A percentile compares a stretch with the other conserved stretches of the same genome.
phyloP scores from a whole-genome alignment of 805 yeast species.

The Hanseniaspora lachancei region DNA sequence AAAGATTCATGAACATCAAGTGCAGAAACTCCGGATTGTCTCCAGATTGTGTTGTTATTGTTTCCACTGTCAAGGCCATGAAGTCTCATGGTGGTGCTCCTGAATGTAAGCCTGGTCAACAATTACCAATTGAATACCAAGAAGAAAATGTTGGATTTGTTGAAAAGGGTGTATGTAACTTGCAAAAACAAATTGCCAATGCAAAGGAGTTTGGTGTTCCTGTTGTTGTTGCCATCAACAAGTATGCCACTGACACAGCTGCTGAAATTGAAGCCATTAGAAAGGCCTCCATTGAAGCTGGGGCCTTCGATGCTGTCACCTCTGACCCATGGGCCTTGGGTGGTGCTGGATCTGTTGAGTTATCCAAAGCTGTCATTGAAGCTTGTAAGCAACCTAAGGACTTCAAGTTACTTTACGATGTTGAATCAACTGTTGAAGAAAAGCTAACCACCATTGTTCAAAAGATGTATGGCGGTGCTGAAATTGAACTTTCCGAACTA shows the following conservation, averaged over 20 bases:
- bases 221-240: slow-evolving; percentile 88
- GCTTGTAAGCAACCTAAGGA: slow-evolving; percentile 43
- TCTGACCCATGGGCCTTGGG: slow-evolving; percentile 94
- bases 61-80: slow-evolving; percentile 93
- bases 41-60: slow-evolving; percentile 86
- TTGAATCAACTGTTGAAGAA: slow-evolving; percentile 60
- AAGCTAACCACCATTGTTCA: slow-evolving; percentile 68
- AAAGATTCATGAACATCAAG: slow-evolving; percentile 88
- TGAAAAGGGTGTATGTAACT: slow-evolving; percentile 68
- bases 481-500: slow-evolving; percentile 65
- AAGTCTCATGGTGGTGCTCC: slow-evolving; percentile 97
- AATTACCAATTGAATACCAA: slow-evolving; percentile 68
- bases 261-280: slow-evolving; percentile 71
- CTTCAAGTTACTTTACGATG: slow-evolving; percentile 56
- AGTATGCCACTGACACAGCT: slow-evolving; percentile 67
- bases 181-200: slow-evolving; percentile 80
- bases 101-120: slow-evolving; percentile 85
- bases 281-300: slow-evolving; percentile 73
- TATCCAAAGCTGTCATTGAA: slow-evolving; percentile 71
- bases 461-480: slow-evolving; percentile 86
- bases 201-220: slow-evolving; percentile 78
- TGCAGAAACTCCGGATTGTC: slow-evolving; percentile 79
- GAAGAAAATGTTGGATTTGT: slow-evolving; percentile 71
- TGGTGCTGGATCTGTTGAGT: slow-evolving; percentile 74
- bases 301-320: slow-evolving; percentile 82